Percentiles rank a stretch among this genome's conserved stretches.
Conservation (phyloP, 2,329 filamentous ascomycete genomes). For the Phaeosphaeriaceae sp. region DNA sequence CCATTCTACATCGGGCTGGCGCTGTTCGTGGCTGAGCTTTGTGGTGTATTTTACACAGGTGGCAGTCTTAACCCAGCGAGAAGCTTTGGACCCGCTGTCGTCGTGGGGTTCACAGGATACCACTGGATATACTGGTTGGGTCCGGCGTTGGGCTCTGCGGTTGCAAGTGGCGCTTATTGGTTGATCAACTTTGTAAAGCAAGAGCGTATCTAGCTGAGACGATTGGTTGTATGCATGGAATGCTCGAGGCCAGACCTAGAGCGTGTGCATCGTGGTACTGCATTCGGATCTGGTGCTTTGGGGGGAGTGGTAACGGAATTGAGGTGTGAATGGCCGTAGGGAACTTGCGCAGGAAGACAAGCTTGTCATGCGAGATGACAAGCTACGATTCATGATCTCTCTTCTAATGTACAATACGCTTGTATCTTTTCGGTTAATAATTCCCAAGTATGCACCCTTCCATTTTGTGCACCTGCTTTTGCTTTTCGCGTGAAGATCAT, state of each 20-base stretch:
- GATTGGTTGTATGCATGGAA: not conserved
- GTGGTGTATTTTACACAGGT: slow-evolving; percentile 56
- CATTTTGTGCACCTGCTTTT: not conserved
- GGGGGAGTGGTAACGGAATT: not conserved
- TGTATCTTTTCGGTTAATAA: not conserved
- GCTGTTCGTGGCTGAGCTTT: slow-evolving; percentile 67
- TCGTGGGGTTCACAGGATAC: slow-evolving; percentile 47
- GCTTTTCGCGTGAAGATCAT: not conserved
- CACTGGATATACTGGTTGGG: slow-evolving; percentile 55
- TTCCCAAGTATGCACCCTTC: not conserved
- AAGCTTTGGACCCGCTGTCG: slow-evolving; percentile 54
- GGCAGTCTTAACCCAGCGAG: slow-evolving; percentile 57
- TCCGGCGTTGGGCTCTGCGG: slow-evolving; percentile 48
- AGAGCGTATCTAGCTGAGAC: not conserved
- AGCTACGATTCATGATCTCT: not conserved
- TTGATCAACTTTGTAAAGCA: slow-evolving; percentile 44
- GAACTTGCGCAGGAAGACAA: not conserved
- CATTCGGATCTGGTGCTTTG: not conserved
- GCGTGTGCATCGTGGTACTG: not conserved
- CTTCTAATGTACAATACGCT: not conserved
- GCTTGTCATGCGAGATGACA: not conserved
- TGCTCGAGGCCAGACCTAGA: not conserved
- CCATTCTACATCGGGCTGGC: slow-evolving; percentile 74
- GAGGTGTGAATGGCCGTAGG: not conserved
- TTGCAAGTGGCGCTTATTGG: slow-evolving; percentile 57